Evolutionary conservation across 495 filamentous ascomycete species (phyloP).

Genomic region (Xylaria longipes): DNA sequence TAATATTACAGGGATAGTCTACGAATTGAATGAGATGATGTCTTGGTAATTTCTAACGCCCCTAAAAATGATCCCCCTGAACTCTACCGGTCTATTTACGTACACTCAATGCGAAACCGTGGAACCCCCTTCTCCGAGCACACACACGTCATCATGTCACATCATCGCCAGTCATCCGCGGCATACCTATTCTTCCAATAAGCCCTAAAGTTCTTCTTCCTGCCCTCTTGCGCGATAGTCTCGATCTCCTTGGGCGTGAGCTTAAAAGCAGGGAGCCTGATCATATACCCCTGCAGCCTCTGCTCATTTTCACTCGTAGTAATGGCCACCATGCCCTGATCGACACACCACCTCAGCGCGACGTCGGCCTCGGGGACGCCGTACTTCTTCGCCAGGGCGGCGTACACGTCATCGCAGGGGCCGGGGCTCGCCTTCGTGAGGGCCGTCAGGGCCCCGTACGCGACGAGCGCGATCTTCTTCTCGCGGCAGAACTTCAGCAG

Average conservation of each 20-base stretch:
- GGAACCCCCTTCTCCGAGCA: background rate
- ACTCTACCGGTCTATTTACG: background rate
- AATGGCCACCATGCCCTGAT: conserved; percentile 77
- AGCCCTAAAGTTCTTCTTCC: conserved; percentile 70
- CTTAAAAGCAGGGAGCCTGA: conserved; percentile 65
- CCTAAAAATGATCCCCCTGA: background rate
- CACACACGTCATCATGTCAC: background rate
- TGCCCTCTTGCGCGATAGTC: conserved; percentile 66
- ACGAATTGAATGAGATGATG: conserved; percentile 26
- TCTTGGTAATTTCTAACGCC: background rate
- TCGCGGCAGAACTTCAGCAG: conserved; percentile 69
- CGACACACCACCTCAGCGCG: conserved; percentile 76
- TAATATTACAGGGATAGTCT: conserved; percentile 10
- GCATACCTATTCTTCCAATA: conserved; percentile 71
- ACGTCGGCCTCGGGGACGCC: conserved; percentile 74
- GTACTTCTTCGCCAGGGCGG: conserved; percentile 74
- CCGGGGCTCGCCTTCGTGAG: conserved; percentile 70
- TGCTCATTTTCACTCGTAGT: conserved; percentile 80
- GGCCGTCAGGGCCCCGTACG: conserved; percentile 73
- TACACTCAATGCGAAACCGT: background rate
- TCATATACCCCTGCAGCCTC: conserved; percentile 69
- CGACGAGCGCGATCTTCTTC: conserved; percentile 71
- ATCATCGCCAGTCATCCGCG: conserved; percentile 63
- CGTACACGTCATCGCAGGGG: conserved; percentile 68
- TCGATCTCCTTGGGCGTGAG: conserved; percentile 74